A percentile compares a stretch with the other conserved stretches of the same genome.
Evolutionary conservation across 441 rosid species (phyloP).

Genomic region (Brassica balearica): DNA sequence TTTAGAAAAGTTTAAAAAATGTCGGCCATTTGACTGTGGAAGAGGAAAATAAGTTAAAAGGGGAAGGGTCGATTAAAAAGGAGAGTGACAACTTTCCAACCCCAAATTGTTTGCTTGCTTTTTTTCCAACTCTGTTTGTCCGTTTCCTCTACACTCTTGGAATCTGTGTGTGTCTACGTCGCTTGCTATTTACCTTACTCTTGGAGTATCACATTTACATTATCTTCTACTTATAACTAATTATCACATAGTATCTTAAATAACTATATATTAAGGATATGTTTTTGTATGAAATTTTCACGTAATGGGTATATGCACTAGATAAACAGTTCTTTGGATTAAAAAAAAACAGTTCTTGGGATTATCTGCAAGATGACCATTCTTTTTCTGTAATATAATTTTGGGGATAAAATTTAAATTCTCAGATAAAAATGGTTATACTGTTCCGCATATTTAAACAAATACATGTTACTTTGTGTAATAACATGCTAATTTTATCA

Average conservation of each 20-base stretch:
- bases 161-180: conserved; percentile 34
- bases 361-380: conserved; percentile 3
- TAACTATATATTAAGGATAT: not conserved
- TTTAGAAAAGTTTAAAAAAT: conserved; percentile 26
- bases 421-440: not conserved
- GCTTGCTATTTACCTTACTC: conserved; percentile 6
- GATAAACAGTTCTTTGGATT: not conserved
- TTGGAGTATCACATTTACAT: conserved; percentile 21
- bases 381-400: not conserved
- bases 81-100: conserved; percentile 44
- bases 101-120: conserved; percentile 45
- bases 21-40: conserved; percentile 42
- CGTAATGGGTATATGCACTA: not conserved
- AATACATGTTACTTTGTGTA: not conserved
- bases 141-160: conserved; percentile 33
- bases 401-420: not conserved
- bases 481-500: not conserved
- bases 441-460: not conserved
- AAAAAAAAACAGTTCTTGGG: too few species aligned
- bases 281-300: not conserved
- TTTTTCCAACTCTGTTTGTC: conserved; percentile 41
- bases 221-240: not conserved
- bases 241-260: not conserved
- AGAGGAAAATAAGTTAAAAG: conserved; percentile 28
- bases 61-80: conserved; percentile 12